Evolutionary conservation across 1,139 yeast genomes (phyloP).

Genomic region (Pichia sp.): DNA sequence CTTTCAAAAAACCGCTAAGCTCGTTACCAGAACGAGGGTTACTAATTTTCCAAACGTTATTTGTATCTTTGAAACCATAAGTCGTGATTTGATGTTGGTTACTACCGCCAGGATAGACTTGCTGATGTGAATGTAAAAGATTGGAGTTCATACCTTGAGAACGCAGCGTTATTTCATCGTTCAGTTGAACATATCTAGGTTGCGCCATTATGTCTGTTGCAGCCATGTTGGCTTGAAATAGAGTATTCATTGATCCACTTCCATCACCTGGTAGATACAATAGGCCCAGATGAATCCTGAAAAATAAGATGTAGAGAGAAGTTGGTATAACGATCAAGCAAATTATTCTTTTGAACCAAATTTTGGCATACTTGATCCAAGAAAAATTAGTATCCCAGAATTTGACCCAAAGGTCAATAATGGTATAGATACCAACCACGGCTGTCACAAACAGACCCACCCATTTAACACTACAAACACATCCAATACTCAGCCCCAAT

Average conservation of each 20-base stretch:
- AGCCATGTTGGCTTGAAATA: constrained; percentile 63
- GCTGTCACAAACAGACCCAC: constrained; percentile 87
- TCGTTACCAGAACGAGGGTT: constrained; percentile 34
- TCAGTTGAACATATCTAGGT: constrained; percentile 59
- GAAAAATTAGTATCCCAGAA: constrained; percentile 41
- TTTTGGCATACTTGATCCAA: constrained; percentile 29
- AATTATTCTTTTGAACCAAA: constrained; percentile 65
- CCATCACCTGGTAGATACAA: constrained; percentile 78
- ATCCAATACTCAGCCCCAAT: constrained; percentile 82
- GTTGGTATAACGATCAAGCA: constrained; percentile 73
- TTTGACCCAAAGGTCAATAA: constrained; percentile 67
- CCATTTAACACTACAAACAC: constrained; percentile 96
- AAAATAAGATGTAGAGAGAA: constrained; percentile 60
- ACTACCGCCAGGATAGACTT: constrained; percentile 67
- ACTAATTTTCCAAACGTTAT: constrained; percentile 59
- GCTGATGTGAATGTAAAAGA: constrained; percentile 66
- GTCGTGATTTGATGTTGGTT: constrained; percentile 73
- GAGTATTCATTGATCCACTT: constrained; percentile 66
- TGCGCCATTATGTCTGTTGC: constrained; percentile 48
- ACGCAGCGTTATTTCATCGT: constrained; percentile 60
- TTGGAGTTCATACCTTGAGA: constrained; percentile 73
- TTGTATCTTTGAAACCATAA: constrained; percentile 66
- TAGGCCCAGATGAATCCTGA: constrained; percentile 74
- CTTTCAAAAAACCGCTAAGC: constrained; percentile 28
- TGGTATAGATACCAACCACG: constrained; percentile 79